phyloP scores from a whole-genome alignment of 495 filamentous ascomycete genomes.

The Aspergillus nanangensis region DNA sequence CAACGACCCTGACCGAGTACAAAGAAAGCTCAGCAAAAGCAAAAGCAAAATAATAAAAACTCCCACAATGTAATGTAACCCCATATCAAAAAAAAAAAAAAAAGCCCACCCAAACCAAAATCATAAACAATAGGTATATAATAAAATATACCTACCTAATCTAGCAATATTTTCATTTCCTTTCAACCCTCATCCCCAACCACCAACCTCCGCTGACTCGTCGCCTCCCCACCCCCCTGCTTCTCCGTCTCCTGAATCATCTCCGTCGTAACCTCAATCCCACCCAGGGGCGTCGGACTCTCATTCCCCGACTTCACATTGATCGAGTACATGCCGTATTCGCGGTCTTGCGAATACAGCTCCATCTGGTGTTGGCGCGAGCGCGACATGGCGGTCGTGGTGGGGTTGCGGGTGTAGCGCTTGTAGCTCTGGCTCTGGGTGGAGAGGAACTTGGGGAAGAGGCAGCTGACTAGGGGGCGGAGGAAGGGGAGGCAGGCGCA shows the following conservation, averaged over 20 bases:
- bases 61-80: too few relatives aligned
- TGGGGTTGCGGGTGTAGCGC: constrained; percentile 17
- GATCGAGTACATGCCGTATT: constrained; percentile 30
- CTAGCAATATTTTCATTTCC: too few relatives aligned
- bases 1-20: too few relatives aligned
- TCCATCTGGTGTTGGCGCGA: constrained; percentile 15
- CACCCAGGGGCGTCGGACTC: constrained; percentile 10
- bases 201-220: constrained; percentile 21
- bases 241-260: constrained; percentile 26
- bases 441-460: constrained; percentile 64
- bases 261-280: constrained; percentile 35
- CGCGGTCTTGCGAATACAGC: constrained; percentile 23
- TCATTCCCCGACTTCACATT: constrained; percentile 19
- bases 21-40: too few relatives aligned
- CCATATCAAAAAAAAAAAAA: neutral
- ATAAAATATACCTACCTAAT: neutral
- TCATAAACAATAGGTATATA: neutral
- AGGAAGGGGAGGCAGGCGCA: constrained; percentile 81
- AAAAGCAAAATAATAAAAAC: too few relatives aligned
- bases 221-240: constrained; percentile 9
- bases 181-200: constrained; percentile 13
- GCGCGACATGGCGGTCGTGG: constrained; percentile 13
- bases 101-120: neutral
- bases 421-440: constrained; percentile 23
- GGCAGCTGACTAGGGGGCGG: constrained; percentile 71